Evolutionary conservation across 805 yeast genomes (phyloP).

Genomic region (Hanseniaspora occidentalis): DNA sequence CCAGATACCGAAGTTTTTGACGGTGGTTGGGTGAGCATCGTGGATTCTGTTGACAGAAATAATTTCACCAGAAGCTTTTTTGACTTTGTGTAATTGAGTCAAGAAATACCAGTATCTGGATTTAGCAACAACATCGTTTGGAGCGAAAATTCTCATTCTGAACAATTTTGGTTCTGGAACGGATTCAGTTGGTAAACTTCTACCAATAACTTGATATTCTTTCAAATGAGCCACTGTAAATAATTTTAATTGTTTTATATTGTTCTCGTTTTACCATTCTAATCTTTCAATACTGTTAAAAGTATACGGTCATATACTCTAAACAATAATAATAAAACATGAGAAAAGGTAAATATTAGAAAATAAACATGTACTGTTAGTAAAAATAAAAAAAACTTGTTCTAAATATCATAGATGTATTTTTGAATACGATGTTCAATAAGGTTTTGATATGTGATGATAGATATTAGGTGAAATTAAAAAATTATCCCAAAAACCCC

Average conservation of each 20-base stretch:
- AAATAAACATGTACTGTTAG: too few relatives aligned
- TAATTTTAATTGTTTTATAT: conserved; percentile 7
- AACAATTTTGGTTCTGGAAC: conserved; percentile 99
- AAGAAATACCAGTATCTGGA: conserved; percentile 99
- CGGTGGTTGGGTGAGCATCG: conserved; percentile 97
- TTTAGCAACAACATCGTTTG: conserved; percentile 97
- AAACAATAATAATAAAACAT: too few relatives aligned
- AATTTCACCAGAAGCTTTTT: conserved; percentile 99
- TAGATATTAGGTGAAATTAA: too few relatives aligned
- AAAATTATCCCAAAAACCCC: too few relatives aligned
- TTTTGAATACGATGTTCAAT: too few relatives aligned
- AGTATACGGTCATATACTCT: neutral
- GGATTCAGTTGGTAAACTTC: conserved; percentile 98
- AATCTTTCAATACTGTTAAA: neutral
- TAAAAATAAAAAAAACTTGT: too few relatives aligned
- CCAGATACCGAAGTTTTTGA: conserved; percentile 99
- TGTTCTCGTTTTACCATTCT: neutral
- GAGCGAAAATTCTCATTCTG: conserved; percentile 99
- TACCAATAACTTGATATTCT: conserved; percentile 99
- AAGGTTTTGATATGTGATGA: too few relatives aligned
- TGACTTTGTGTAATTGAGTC: conserved; percentile 98
- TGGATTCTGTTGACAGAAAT: conserved; percentile 83
- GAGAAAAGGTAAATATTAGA: too few relatives aligned
- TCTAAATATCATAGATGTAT: too few relatives aligned
- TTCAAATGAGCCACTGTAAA: conserved; percentile 80